Percentiles rank a stretch among this genome's conserved stretches.
phyloP scores from a whole-genome alignment of 768 basidiomycete species.

The Trametes gibbosa region DNA sequence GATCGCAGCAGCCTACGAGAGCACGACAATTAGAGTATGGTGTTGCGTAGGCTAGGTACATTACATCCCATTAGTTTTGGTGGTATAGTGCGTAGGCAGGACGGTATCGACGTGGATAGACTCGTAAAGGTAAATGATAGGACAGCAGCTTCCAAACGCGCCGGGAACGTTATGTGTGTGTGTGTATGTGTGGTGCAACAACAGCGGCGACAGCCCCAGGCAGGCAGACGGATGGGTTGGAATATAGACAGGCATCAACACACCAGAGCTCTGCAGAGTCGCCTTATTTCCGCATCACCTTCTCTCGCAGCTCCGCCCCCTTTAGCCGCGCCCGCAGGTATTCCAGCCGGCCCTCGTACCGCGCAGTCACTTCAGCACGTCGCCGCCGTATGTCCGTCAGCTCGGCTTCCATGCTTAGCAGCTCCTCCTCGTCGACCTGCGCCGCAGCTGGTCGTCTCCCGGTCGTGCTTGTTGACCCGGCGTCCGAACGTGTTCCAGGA shows the following conservation, averaged over 20 bases:
- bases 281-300: slow-evolving; percentile 55
- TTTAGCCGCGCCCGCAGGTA: slow-evolving; percentile 81
- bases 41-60: slow-evolving; percentile 9
- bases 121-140: slow-evolving; percentile 15
- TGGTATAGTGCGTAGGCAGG: slow-evolving; percentile 18
- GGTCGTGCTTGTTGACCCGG: slow-evolving; percentile 12
- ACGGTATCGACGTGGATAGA: slow-evolving; percentile 13
- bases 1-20: background rate
- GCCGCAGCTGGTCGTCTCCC: slow-evolving; percentile 12
- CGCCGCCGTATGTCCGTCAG: slow-evolving; percentile 68
- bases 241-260: background rate
- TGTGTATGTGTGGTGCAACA: slow-evolving; percentile 3
- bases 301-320: slow-evolving; percentile 81
- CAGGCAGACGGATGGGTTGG: background rate
- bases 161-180: slow-evolving; percentile 1
- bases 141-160: slow-evolving; percentile 12
- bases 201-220: background rate
- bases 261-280: background rate
- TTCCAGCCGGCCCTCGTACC: slow-evolving; percentile 75
- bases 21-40: slow-evolving; percentile 11
- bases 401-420: slow-evolving; percentile 48
- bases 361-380: slow-evolving; percentile 64
- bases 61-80: slow-evolving; percentile 18
- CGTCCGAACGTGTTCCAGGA: slow-evolving; percentile 10
- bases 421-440: slow-evolving; percentile 34